phyloP scores from a whole-genome alignment of 768 basidiomycete genomes.

The Tulasnella sp. region DNA sequence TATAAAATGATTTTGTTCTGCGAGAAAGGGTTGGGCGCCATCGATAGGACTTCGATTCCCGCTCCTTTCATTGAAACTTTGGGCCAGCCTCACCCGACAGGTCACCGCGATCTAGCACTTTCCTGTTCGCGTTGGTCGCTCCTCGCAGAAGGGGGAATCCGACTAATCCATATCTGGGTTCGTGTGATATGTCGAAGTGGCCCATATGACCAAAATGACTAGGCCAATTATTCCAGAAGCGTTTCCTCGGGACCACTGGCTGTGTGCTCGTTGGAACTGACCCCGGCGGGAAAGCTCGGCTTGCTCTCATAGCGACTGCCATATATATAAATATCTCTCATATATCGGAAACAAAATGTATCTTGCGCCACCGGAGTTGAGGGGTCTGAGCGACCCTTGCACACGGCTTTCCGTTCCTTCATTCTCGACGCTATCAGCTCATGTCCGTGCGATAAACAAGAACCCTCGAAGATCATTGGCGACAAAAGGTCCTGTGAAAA shows the following conservation, averaged over 20 bases:
- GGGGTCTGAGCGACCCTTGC: not conserved
- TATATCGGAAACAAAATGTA: not conserved
- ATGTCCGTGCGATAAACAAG: not conserved
- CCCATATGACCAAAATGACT: slow-evolving; percentile 15
- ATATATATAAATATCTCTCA: not conserved
- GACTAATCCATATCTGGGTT: not conserved
- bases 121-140: not conserved
- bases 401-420: not conserved
- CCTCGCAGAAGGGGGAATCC: not conserved
- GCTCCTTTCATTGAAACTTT: not conserved
- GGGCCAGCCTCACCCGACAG: not conserved
- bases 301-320: not conserved
- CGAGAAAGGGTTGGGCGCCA: not conserved
- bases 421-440: not conserved
- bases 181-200: not conserved
- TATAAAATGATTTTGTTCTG: not conserved
- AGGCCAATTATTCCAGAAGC: slow-evolving; percentile 9
- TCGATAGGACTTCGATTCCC: slow-evolving; percentile 3
- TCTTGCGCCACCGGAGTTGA: slow-evolving; percentile 1
- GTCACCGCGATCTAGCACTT: not conserved
- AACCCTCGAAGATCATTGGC: not conserved
- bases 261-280: not conserved
- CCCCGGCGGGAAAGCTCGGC: not conserved
- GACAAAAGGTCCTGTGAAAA: not conserved
- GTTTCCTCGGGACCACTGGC: not conserved